These are phyloP conservation scores for Ciborinia camelliae DNA, from an alignment of 2,329 filamentous ascomycete genomes.

Conservation along the genomic window DNA sequence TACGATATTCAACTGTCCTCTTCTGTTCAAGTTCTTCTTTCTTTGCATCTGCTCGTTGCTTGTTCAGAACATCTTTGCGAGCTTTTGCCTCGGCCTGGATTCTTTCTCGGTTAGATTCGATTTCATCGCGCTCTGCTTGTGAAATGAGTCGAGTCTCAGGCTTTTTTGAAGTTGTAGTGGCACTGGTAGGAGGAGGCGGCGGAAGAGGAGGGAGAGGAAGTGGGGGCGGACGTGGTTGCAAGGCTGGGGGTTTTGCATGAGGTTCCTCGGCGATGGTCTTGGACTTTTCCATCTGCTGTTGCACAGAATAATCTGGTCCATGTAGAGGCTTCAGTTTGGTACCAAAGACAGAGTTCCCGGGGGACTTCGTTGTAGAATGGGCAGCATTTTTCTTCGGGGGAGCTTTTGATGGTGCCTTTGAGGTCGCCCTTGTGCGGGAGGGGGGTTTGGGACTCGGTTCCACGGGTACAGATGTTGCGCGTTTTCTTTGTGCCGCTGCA, in stretches of 20 bases:
- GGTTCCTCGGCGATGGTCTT: background rate
- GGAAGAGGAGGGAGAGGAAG: background rate
- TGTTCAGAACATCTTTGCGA: background rate
- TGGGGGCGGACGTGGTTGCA: background rate
- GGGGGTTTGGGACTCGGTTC: background rate
- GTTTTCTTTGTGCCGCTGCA: background rate
- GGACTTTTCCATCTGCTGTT: background rate
- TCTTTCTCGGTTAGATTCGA: background rate
- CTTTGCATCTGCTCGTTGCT: background rate
- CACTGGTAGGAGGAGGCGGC: background rate
- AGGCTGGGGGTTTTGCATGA: background rate
- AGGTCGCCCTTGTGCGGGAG: background rate
- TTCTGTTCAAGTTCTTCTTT: background rate
- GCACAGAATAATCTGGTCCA: background rate
- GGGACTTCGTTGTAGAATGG: background rate
- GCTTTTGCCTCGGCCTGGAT: background rate
- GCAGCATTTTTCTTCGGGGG: background rate
- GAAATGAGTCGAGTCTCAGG: constrained; percentile 1
- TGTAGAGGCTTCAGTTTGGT: background rate
- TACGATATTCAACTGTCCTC: background rate
- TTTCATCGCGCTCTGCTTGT: constrained; percentile 8
- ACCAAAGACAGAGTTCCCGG: background rate
- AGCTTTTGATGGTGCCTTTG: background rate
- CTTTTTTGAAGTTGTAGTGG: background rate
- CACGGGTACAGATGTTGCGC: background rate